phyloP scores from a whole-genome alignment of 2,329 filamentous ascomycete species.

The Cladosporium colombiae region DNA sequence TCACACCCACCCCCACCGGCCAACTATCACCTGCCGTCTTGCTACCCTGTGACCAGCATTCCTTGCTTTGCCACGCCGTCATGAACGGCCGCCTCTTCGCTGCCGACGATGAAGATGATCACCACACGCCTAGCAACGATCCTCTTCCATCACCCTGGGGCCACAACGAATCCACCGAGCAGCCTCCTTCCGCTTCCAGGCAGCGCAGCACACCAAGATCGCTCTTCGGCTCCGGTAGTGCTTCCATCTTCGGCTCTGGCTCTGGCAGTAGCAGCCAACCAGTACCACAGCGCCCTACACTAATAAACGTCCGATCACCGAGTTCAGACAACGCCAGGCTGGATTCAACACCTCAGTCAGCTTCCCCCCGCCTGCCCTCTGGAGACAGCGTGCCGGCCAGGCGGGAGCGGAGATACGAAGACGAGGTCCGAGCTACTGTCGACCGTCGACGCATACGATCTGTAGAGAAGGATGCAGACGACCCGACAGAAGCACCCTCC shows the following conservation, averaged over 20 bases:
- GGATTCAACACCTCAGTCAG: constrained; percentile 21
- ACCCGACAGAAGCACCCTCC: constrained; percentile 45
- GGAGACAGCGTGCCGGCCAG: constrained; percentile 7
- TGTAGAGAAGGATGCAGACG: constrained; percentile 52
- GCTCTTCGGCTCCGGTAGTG: constrained; percentile 25
- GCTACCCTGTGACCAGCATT: constrained; percentile 14
- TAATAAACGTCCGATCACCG: constrained; percentile 17
- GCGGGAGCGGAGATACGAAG: constrained; percentile 23
- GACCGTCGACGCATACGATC: constrained; percentile 39
- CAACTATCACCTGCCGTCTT: constrained; percentile 5
- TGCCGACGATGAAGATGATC: constrained; percentile 17
- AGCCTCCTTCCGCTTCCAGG: background rate
- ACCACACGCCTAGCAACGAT: background rate
- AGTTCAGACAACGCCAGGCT: constrained; percentile 20
- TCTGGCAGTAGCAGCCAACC: constrained; percentile 16
- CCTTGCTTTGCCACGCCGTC: constrained; percentile 10
- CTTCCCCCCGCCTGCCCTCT: constrained; percentile 13
- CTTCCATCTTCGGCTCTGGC: constrained; percentile 27
- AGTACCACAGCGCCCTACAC: constrained; percentile 12
- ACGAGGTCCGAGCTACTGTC: constrained; percentile 27
- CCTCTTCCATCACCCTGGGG: constrained; percentile 8
- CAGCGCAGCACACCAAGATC: constrained; percentile 28
- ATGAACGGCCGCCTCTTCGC: constrained; percentile 13
- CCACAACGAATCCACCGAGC: background rate
- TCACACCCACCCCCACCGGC: constrained; percentile 16